Conservation (phyloP, 2,329 filamentous ascomycete genomes). For the Monosporascus sp. region DNA sequence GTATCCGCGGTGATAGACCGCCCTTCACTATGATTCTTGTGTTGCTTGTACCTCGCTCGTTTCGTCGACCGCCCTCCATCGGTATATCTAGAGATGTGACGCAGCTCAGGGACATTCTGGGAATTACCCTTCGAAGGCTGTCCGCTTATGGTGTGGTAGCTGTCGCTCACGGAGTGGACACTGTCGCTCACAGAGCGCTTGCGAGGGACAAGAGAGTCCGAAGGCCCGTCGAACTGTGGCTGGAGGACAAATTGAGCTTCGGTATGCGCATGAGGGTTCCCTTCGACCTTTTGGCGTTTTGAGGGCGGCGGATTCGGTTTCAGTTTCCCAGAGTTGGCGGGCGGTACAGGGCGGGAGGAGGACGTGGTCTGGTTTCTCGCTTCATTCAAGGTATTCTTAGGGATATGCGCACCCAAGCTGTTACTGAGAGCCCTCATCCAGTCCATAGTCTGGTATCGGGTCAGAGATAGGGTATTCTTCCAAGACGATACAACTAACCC, state of each 20-base stretch:
- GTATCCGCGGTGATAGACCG: background rate
- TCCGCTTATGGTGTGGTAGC: constrained; percentile 10
- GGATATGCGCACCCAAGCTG: constrained; percentile 8
- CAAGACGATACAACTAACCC: background rate
- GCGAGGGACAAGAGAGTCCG: constrained; percentile 3
- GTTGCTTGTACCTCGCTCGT: background rate
- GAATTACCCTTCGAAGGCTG: constrained; percentile 8
- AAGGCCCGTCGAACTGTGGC: background rate
- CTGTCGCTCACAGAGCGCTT: constrained; percentile 14
- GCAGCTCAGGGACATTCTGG: constrained; percentile 10
- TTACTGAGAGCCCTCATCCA: background rate
- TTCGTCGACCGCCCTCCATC: background rate
- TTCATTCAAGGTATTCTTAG: constrained; percentile 18
- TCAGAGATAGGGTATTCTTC: background rate
- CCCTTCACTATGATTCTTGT: background rate
- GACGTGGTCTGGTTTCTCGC: constrained; percentile 4
- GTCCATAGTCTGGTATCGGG: background rate
- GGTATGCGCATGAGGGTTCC: constrained; percentile 7
- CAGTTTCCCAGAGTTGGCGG: background rate
- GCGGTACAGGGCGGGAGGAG: constrained; percentile 1
- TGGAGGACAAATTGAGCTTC: constrained; percentile 7
- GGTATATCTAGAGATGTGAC: background rate
- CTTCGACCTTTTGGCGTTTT: constrained; percentile 17
- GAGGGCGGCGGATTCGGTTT: constrained; percentile 9
- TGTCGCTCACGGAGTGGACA: constrained; percentile 11